Conservation (phyloP, 352 stramenopile species). For the Phytophthora tentaculata region DNA sequence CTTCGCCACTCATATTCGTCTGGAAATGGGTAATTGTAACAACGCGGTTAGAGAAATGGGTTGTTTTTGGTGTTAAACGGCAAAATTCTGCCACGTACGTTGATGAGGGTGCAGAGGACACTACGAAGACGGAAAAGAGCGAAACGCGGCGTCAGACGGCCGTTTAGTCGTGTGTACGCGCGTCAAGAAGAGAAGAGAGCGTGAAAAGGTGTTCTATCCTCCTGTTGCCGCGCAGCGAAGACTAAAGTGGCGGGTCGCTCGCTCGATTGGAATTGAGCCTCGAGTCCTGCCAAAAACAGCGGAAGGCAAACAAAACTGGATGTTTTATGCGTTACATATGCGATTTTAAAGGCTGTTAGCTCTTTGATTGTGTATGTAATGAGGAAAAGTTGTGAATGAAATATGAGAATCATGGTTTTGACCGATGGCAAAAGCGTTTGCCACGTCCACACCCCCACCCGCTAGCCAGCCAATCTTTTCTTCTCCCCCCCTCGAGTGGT, state of each 20-base stretch:
- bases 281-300: conserved; percentile 28
- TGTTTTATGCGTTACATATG: conserved; percentile 20
- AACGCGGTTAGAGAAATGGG: conserved; percentile 14
- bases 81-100: conserved; percentile 15
- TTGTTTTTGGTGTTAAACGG: conserved; percentile 11
- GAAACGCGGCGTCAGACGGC: conserved; percentile 3
- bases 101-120: neutral
- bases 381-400: conserved; percentile 10
- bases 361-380: neutral
- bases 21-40: conserved; percentile 21
- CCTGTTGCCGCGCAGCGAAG: neutral
- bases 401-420: conserved; percentile 17
- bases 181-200: neutral
- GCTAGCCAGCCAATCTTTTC: conserved; percentile 50
- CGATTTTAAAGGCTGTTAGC: neutral
- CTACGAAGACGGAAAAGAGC: conserved; percentile 1
- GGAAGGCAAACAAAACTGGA: conserved; percentile 14
- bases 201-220: neutral
- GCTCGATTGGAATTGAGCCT: conserved; percentile 39
- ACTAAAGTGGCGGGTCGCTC: conserved; percentile 28
- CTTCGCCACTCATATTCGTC: conserved; percentile 37
- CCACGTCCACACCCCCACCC: conserved; percentile 42
- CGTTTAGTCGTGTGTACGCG: neutral
- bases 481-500: conserved; percentile 34
- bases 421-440: conserved; percentile 13